These are phyloP conservation scores for Colletotrichum cereale DNA, from an alignment of 2,329 filamentous ascomycete species.

Conservation along the genomic window DNA sequence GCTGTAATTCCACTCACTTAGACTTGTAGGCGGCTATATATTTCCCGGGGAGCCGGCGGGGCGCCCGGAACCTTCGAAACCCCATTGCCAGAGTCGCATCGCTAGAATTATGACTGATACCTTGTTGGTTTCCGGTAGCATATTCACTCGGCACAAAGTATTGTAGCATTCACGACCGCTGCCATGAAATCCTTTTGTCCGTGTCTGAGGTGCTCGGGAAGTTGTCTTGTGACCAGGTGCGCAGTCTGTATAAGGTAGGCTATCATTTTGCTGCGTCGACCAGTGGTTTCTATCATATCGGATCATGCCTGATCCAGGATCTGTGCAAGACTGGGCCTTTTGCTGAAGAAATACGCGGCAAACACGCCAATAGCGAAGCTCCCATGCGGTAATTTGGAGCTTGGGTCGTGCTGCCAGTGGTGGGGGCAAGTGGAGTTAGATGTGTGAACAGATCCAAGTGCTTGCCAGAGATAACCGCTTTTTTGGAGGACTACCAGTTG, in stretches of 20 bases:
- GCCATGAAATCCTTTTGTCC: not conserved
- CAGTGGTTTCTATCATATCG: not conserved
- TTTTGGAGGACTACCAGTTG: not conserved
- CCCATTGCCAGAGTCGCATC: not conserved
- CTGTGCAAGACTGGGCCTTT: not conserved
- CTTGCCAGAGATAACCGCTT: not conserved
- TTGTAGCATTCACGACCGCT: not conserved
- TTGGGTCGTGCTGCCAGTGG: not conserved
- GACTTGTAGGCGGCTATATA: not conserved
- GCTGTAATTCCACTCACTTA: not conserved
- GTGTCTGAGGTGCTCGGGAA: not conserved
- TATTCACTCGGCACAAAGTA: not conserved
- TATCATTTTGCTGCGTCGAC: not conserved
- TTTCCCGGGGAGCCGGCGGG: not conserved
- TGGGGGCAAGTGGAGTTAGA: not conserved
- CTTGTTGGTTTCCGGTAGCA: not conserved
- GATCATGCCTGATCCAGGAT: not conserved
- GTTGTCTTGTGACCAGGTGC: not conserved
- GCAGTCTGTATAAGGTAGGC: not conserved
- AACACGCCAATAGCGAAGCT: not conserved
- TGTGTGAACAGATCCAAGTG: not conserved
- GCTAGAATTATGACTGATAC: not conserved
- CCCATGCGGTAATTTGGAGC: slow-evolving; percentile 4
- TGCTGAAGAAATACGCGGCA: not conserved
- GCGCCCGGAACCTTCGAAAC: not conserved